phyloP scores from a whole-genome alignment of 495 filamentous ascomycete species.

The Friedmanniomyces endolithicus region DNA sequence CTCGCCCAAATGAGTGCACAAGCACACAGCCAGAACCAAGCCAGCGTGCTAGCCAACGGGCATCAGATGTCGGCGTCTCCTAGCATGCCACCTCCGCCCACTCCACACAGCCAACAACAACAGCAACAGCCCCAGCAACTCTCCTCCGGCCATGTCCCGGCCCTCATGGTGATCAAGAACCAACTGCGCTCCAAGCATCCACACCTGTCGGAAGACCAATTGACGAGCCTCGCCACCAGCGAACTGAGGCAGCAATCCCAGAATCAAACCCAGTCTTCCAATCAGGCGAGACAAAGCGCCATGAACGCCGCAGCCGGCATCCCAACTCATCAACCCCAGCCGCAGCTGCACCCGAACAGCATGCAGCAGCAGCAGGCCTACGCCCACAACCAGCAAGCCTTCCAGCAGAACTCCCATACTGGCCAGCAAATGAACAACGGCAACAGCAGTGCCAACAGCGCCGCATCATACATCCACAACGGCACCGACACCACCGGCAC shows the following conservation, averaged over 20 bases:
- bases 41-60: background rate
- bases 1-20: constrained; percentile 7
- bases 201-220: constrained; percentile 23
- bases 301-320: constrained; percentile 31
- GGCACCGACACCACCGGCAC: background rate
- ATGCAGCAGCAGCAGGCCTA: constrained; percentile 10
- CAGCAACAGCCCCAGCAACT: constrained; percentile 22
- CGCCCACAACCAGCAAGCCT: constrained; percentile 12
- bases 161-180: constrained; percentile 22
- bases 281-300: constrained; percentile 23
- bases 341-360: background rate
- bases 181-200: constrained; percentile 26
- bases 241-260: constrained; percentile 16
- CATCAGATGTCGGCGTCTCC: constrained; percentile 16
- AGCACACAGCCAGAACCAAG: constrained; percentile 24
- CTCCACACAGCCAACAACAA: constrained; percentile 17
- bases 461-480: constrained; percentile 6
- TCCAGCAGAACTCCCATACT: constrained; percentile 2
- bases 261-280: constrained; percentile 4
- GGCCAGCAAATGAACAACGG: constrained; percentile 1
- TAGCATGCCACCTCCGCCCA: constrained; percentile 20
- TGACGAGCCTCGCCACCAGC: constrained; percentile 21
- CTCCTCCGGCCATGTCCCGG: constrained; percentile 29
- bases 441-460: background rate
- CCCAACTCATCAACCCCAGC: background rate